These are phyloP conservation scores for Teratosphaeria zuluensis DNA, from an alignment of 2,329 filamentous ascomycete genomes.

Conservation along the genomic window DNA sequence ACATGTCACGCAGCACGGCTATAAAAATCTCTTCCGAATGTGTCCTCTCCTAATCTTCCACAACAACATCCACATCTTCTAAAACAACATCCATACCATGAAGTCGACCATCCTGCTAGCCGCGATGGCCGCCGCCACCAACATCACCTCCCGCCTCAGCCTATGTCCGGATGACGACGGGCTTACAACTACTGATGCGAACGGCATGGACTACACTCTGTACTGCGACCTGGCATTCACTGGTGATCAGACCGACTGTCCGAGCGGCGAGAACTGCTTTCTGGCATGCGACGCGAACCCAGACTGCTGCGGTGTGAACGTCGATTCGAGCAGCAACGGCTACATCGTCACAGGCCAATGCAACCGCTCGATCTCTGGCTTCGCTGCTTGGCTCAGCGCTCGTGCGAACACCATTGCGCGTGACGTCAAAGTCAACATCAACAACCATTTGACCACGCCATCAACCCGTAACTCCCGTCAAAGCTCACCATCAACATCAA, in stretches of 20 bases:
- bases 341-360: not conserved
- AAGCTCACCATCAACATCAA: not conserved
- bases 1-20: not conserved
- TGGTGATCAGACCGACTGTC: not conserved
- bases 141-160: not conserved
- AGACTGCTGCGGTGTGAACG: not conserved
- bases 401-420: not conserved
- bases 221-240: not conserved
- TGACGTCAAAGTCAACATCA: not conserved
- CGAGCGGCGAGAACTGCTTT: not conserved
- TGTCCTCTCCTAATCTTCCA: not conserved
- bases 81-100: not conserved
- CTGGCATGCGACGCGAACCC: not conserved
- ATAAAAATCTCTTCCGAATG: not conserved
- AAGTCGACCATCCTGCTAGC: not conserved
- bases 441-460: not conserved
- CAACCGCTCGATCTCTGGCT: not conserved
- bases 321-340: not conserved
- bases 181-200: not conserved
- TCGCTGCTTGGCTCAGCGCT: not conserved
- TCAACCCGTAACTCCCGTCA: not conserved
- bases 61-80: not conserved
- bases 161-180: not conserved
- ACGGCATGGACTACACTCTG: not conserved
- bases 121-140: not conserved